Evolutionary conservation across 768 basidiomycete species (phyloP).

Genomic region (Lactarius vividus): DNA sequence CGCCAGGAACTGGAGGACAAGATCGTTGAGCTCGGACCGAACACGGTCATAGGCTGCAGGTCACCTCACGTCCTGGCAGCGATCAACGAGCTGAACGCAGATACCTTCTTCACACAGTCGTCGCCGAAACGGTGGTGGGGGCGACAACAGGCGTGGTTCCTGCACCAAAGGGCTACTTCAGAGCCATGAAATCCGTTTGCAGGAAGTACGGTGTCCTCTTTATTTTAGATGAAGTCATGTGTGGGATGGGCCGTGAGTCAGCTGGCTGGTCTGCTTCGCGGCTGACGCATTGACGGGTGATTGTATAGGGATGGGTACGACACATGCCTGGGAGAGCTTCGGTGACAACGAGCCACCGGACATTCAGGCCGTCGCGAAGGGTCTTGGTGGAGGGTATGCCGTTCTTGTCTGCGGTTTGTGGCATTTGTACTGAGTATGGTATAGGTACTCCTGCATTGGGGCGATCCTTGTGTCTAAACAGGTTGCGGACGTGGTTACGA

Average conservation of each 20-base stretch:
- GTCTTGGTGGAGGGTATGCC: constrained; percentile 80
- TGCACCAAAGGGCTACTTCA: constrained; percentile 82
- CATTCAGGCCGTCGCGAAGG: constrained; percentile 86
- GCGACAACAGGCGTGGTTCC: constrained; percentile 76
- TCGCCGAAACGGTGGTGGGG: constrained; percentile 84
- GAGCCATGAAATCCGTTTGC: constrained; percentile 80
- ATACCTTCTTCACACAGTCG: constrained; percentile 46
- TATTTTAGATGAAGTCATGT: constrained; percentile 91
- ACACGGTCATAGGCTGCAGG: constrained; percentile 81
- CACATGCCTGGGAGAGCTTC: constrained; percentile 84
- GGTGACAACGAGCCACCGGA: constrained; percentile 79
- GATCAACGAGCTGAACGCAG: neutral
- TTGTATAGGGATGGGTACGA: constrained; percentile 73
- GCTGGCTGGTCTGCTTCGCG: constrained; percentile 1
- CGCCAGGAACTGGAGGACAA: constrained; percentile 82
- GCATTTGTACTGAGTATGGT: constrained; percentile 5
- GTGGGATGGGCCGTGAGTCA: constrained; percentile 81
- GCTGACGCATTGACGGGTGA: neutral
- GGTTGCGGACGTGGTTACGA: constrained; percentile 66
- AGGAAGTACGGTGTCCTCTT: constrained; percentile 70
- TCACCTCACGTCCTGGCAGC: constrained; percentile 24
- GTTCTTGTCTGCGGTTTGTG: constrained; percentile 6
- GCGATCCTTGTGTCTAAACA: constrained; percentile 74
- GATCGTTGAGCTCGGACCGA: constrained; percentile 76
- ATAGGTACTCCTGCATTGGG: constrained; percentile 77